These are phyloP conservation scores for Dryas drummondii DNA, from an alignment of 306 rosid species.

Conservation along the genomic window DNA sequence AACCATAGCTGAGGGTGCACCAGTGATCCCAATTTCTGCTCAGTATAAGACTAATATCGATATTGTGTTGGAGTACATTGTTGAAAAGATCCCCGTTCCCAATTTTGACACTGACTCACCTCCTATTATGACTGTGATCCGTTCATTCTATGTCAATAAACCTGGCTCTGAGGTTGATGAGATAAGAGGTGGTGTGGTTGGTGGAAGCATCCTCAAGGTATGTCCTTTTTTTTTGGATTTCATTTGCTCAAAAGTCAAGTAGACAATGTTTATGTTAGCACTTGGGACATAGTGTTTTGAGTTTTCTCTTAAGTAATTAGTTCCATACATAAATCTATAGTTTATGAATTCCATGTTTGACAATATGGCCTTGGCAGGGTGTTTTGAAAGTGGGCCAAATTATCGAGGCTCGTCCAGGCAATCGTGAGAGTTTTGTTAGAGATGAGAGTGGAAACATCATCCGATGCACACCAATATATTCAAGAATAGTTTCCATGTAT, in stretches of 20 bases:
- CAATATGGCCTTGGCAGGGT: constrained; percentile 52
- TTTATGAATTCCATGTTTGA: not conserved
- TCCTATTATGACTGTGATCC: constrained; percentile 84
- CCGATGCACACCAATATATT: constrained; percentile 83
- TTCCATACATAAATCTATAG: not conserved
- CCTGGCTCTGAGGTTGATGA: constrained; percentile 91
- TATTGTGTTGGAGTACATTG: constrained; percentile 86
- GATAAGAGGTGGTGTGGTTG: constrained; percentile 88
- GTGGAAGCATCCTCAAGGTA: constrained; percentile 87
- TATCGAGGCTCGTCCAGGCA: constrained; percentile 83
- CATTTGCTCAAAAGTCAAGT: too few species aligned
- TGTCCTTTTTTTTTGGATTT: constrained; percentile 15
- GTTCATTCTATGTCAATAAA: constrained; percentile 87
- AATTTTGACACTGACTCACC: constrained; percentile 81
- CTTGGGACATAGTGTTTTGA: constrained; percentile 47
- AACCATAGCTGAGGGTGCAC: constrained; percentile 91
- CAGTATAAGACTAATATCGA: constrained; percentile 90
- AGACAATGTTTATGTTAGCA: constrained; percentile 1
- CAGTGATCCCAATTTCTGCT: constrained; percentile 92
- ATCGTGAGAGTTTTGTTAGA: constrained; percentile 67
- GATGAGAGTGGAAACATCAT: constrained; percentile 80
- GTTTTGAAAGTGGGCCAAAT: constrained; percentile 87
- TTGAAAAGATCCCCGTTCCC: constrained; percentile 90
- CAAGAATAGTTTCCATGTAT: constrained; percentile 83
- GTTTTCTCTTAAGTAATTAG: too few species aligned